Base-by-base conservation (phyloP, 176 grass and related monocot species). In the Oryza brachyantha region DNA sequence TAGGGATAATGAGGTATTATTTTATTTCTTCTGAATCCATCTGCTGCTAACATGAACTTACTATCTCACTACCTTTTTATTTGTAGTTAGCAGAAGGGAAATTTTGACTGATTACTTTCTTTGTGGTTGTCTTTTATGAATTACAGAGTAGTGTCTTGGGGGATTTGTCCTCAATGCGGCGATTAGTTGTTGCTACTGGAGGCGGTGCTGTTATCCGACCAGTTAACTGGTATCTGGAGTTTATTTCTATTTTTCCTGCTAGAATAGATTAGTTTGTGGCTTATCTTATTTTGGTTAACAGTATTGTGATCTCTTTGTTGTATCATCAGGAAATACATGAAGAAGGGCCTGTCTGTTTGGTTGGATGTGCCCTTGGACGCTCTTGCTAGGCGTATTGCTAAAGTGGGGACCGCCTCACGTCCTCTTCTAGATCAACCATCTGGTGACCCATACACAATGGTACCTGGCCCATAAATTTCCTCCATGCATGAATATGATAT, bases 281-380 rank as follows among this genome's bases (percentile, higher is more conserved):
- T 34, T 54, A 4, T 50, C 63, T 55, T 62, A 37, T 77, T 43
- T 42, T 74, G 42, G 64, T 78, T 16, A 7, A 72, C 45, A 66
- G 48, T 60, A 27, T 37, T 82, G 52, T 37, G n/a, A 66, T 31
- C 16, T 43, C 10, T 76, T 72, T 62, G 24, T 43, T 75, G 46
- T 77, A 85, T 81, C 84, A 69, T 72, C 78, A 98, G 96, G 96
- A 93, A 85, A 58, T 86, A 93, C 72, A 95, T 99, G 96, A 99
- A 93, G 84, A 89, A 91, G 17, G 92, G 96, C 10, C 64, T 98
- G 57, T 88, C 96, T 52, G 78, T 99, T 48, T 99, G 96, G 96
- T 91, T 95, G 76, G 96, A 99, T 90, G 96, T 99, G 62, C 96
- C 96, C 64, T 73, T 99, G 72, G 96, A 99, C 5, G 90, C 92